Base-by-base conservation (phyloP, 345 rosid genomes). In the Gossypium sturtianum region DNA sequence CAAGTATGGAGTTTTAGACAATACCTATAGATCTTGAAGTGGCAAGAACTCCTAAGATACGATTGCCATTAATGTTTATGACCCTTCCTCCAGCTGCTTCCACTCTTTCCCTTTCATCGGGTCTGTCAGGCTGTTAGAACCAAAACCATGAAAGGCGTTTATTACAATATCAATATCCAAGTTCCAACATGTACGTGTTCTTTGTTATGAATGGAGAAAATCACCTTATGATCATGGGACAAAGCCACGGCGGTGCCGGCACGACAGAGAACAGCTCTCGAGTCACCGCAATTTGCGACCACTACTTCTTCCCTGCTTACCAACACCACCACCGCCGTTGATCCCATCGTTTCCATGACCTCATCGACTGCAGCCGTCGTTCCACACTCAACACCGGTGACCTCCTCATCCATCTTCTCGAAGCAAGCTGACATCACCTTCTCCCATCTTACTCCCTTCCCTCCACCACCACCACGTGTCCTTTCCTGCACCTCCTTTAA, bases 11-110 rank as follows among this genome's bases (percentile, higher is more conserved):
- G 16, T 13, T 12, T 41, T 25, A 16, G 1, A 2, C 1, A 57
- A 74, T 77, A 88, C 94, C 94, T 63, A 90, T 88, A 2, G 94
- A 88, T 77, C 94, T 82, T 10, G 94, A 88, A 60, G 87, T 88
- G 63, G 92, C 83, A 44, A 90, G 89, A 47, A 88, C 90, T 53
- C 90, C 92, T 0, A 84, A 80, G 53, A 90, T 71, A 7, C 92
- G 89, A 43, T 77, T 76, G 2, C 92, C 92, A 29, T 86, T 79
- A 88, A 91, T 85, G 75, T 84, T 83, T 34, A 90, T 84, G 76
- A 90, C 86, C 52, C 83, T 80, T 61, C 94, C 92, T 2, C 92
- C 94, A 0, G 87, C 90, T 15, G 82, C 84, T 81, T 88, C 92
- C 8, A 90, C 77, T 72, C 94, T 79, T 65, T 67, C 77, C 76